phyloP scores from a whole-genome alignment of 2,329 filamentous ascomycete genomes.

The Trichoderma sp. region DNA sequence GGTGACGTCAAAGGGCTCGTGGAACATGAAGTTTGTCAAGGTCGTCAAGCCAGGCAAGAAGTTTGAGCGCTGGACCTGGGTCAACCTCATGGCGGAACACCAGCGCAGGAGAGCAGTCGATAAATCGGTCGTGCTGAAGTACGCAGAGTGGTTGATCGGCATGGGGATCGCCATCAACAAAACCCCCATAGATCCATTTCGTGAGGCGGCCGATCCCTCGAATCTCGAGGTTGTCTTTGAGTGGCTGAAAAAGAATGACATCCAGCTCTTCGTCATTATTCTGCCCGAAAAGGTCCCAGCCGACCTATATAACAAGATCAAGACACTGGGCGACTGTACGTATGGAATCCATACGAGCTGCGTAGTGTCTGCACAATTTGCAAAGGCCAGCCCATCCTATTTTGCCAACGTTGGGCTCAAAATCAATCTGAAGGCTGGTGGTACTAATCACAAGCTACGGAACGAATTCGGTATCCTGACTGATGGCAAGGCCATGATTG shows the following conservation, averaged over 20 bases:
- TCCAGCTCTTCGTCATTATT: constrained; percentile 59
- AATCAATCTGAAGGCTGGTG: constrained; percentile 77
- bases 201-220: constrained; percentile 8
- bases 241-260: constrained; percentile 29
- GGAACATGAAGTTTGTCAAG: constrained; percentile 63
- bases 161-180: constrained; percentile 41
- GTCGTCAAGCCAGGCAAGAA: constrained; percentile 50
- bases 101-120: constrained; percentile 19
- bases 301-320: constrained; percentile 62
- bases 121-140: constrained; percentile 30
- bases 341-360: constrained; percentile 69
- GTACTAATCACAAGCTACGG: constrained; percentile 64
- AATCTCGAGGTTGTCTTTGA: constrained; percentile 34
- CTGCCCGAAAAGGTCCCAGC: constrained; percentile 49
- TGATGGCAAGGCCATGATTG: constrained; percentile 74
- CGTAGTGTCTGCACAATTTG: constrained; percentile 44
- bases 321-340: constrained; percentile 63
- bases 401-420: constrained; percentile 71
- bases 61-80: constrained; percentile 50
- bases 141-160: constrained; percentile 36
- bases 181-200: constrained; percentile 20
- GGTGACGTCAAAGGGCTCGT: constrained; percentile 52
- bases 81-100: constrained; percentile 36
- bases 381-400: constrained; percentile 43
- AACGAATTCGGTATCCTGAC: constrained; percentile 57